These are phyloP conservation scores for Rauvolfia tetraphylla DNA, from an alignment of 257 asterid species.

Conservation along the genomic window DNA sequence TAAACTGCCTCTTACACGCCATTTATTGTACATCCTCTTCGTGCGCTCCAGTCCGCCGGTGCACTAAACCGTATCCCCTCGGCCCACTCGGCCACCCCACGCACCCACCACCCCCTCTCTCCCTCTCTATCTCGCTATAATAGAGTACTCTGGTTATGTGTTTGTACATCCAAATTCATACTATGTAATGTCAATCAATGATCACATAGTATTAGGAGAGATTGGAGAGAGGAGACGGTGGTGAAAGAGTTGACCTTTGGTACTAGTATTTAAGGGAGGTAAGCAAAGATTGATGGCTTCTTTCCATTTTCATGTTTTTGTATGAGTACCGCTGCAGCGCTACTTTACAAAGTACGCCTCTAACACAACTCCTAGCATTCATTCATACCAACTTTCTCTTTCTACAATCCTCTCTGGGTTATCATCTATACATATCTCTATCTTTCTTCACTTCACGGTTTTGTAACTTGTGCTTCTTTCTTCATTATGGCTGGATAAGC, in stretches of 20 bases:
- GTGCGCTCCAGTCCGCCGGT: constrained; percentile 24
- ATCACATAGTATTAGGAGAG: not conserved
- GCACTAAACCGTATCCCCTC: constrained; percentile 13
- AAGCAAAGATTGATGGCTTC: constrained; percentile 9
- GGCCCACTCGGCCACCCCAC: not conserved
- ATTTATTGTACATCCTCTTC: constrained; percentile 19
- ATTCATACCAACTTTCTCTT: not conserved
- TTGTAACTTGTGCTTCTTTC: constrained; percentile 3
- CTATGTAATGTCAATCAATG: not conserved
- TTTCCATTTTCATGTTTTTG: constrained; percentile 8
- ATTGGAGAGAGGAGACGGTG: constrained; percentile 3
- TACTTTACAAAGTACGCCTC: not conserved
- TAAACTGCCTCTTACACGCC: constrained; percentile 6
- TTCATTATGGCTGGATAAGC: constrained; percentile 8
- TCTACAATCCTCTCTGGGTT: constrained; percentile 2
- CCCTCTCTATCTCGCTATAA: constrained; percentile 1
- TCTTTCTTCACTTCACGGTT: constrained; percentile 1
- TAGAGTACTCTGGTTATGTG: not conserved
- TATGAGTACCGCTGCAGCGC: not conserved
- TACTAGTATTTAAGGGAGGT: too few species aligned
- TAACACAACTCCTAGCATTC: not conserved
- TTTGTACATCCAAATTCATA: not conserved
- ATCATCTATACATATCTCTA: not conserved
- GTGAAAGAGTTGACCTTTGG: too few species aligned
- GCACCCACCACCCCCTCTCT: not conserved